Base-by-base conservation (phyloP, 108 stramenopile species). In the Stephanodiscus minutulus region DNA sequence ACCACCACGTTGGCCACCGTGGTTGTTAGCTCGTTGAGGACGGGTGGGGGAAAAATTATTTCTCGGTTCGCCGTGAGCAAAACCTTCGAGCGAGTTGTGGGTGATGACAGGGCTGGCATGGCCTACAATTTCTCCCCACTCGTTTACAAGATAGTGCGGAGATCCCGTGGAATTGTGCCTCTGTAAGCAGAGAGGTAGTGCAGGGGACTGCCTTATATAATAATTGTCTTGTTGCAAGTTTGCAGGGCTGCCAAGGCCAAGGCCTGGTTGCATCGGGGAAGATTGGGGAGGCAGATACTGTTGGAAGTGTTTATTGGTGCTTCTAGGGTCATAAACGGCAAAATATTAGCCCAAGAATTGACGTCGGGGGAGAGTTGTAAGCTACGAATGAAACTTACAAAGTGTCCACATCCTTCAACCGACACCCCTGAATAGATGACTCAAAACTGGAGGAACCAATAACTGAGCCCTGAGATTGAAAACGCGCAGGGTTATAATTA, bases 91-190 rank as follows among this genome's bases (percentile, higher is more conserved):
- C 33, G 53, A 46, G 56, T 57, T 53, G 15, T 64, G 78, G 25
- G 53, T 53, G 36, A 79, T 47, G 7, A 73, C 33, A 13, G 67
- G 49, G 18, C 61, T 74, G n/a, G 73, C 54, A 54, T 70, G 79
- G 15, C 79, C 79, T 52, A 81, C 55, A 18, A 81, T 70, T 27
- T 74, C 68, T 11, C 79, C 79, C 15, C 73, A 63, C 70, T 81
- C 79, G 48, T 81, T 81, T 7, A 81, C 58, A 20, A 81, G 64
- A 61, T 64, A 73, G 54, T 81, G 72, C 10, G 52, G 68, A 15
- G 73, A 61, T 28, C 79, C 79, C 13, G 69, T 66, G 25, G 79
- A 65, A 47, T 81, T 47, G 46, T 81, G 72, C 35, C 57, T 57
- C 46, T 73, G 62, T 2, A 73, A 49, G 52, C 8, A 36, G 25